These are phyloP conservation scores for Ogataea kodamae DNA, from an alignment of 805 yeast species.

Conservation along the genomic window DNA sequence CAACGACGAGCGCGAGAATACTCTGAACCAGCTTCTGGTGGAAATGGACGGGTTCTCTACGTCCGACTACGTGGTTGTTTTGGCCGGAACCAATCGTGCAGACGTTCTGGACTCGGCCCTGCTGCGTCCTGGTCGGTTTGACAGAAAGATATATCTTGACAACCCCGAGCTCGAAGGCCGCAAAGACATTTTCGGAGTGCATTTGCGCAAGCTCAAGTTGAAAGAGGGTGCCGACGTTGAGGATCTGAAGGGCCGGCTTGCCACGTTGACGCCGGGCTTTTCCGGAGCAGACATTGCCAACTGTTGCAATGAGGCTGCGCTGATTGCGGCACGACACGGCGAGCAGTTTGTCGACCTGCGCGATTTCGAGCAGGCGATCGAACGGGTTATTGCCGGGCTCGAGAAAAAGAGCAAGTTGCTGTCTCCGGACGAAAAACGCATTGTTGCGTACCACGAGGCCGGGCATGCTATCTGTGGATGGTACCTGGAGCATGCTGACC, in stretches of 20 bases:
- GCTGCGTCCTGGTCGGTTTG: conserved; percentile 93
- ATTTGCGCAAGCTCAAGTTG: conserved; percentile 58
- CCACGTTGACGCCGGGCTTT: conserved; percentile 92
- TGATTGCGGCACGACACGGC: conserved; percentile 82
- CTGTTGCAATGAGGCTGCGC: conserved; percentile 91
- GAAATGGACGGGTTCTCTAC: conserved; percentile 94
- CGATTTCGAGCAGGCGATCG: conserved; percentile 91
- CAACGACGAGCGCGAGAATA: conserved; percentile 91
- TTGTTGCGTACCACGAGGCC: conserved; percentile 94
- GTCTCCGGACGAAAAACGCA: conserved; percentile 73
- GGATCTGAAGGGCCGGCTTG: conserved; percentile 74
- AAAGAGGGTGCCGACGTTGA: conserved; percentile 45
- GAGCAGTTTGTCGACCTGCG: conserved; percentile 56
- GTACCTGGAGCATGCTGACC: conserved; percentile 85
- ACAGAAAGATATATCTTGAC: conserved; percentile 82
- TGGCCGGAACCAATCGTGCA: conserved; percentile 93
- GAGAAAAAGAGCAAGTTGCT: conserved; percentile 80
- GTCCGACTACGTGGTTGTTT: conserved; percentile 86
- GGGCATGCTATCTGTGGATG: conserved; percentile 97
- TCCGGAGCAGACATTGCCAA: conserved; percentile 96
- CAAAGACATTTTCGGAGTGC: conserved; percentile 80
- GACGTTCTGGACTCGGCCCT: conserved; percentile 88
- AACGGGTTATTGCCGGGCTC: conserved; percentile 91
- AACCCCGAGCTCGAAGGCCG: conserved; percentile 88
- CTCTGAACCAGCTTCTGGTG: conserved; percentile 85